A percentile compares a stretch with the other conserved stretches of the same genome.
phyloP scores from a whole-genome alignment of 2,329 filamentous ascomycete species.

The Thelonectria blattea region DNA sequence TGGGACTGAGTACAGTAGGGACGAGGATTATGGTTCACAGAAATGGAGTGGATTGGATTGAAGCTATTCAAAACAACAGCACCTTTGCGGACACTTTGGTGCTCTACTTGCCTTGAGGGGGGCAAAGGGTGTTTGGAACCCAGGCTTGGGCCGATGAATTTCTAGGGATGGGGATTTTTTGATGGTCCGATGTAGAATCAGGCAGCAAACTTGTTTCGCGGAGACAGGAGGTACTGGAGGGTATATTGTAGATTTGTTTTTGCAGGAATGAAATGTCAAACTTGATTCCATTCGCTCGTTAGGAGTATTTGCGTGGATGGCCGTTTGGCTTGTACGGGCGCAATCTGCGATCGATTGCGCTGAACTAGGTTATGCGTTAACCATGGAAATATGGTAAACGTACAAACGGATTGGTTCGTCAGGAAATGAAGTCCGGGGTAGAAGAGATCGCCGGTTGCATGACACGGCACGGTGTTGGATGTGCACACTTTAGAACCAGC shows the following conservation, averaged over 20 bases:
- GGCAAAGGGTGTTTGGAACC: conserved; percentile 4
- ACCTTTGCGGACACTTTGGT: conserved; percentile 41
- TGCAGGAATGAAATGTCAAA: not conserved
- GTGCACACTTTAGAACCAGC: not conserved
- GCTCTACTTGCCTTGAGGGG: conserved; percentile 33
- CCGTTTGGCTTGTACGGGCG: too few species aligned
- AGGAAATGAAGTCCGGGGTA: too few species aligned
- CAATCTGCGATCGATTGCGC: too few species aligned
- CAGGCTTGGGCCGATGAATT: not conserved
- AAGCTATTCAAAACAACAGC: conserved; percentile 36
- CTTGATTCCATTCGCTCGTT: not conserved
- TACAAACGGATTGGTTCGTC: too few species aligned
- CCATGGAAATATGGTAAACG: too few species aligned
- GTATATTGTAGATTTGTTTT: not conserved
- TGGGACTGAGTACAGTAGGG: conserved; percentile 40
- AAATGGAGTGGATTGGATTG: conserved; percentile 31
- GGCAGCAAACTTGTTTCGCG: not conserved
- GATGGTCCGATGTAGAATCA: not conserved
- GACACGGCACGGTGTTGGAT: too few species aligned
- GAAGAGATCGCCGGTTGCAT: too few species aligned
- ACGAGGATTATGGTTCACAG: conserved; percentile 37
- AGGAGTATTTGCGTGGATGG: too few species aligned
- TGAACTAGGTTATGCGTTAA: too few species aligned
- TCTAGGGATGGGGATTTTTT: not conserved
- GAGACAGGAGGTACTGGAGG: not conserved